Evolutionary conservation across 805 yeast species (phyloP).

Genomic region (Pachysolen tannophilus): DNA sequence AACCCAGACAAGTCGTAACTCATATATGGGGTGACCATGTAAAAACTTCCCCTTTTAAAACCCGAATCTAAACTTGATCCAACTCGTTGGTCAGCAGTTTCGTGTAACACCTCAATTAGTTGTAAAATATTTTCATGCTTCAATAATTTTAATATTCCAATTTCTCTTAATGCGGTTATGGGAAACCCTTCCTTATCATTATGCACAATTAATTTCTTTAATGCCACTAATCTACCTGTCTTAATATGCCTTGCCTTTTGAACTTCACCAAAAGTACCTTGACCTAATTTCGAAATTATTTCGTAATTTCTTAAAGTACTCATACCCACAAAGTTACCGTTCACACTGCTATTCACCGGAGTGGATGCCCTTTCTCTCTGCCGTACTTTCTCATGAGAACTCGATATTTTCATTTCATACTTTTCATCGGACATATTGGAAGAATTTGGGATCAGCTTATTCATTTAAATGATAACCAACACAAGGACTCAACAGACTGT

Average conservation of each 20-base stretch:
- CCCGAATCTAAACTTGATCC: conserved; percentile 16
- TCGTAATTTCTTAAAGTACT: conserved; percentile 22
- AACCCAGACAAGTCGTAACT: conserved; percentile 87
- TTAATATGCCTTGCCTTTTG: conserved; percentile 52
- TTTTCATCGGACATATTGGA: no score
- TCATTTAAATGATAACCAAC: no score
- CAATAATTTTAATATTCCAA: conserved; percentile 67
- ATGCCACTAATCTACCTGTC: conserved; percentile 65
- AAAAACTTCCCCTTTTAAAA: conserved; percentile 40
- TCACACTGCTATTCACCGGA: no score
- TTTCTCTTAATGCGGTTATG: conserved; percentile 90
- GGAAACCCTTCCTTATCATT: conserved; percentile 82
- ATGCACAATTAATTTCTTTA: conserved; percentile 77
- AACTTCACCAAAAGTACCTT: conserved; percentile 69
- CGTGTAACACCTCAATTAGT: conserved; percentile 71
- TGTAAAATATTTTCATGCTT: conserved; percentile 67
- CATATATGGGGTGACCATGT: conserved; percentile 91
- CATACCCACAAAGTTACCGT: no score
- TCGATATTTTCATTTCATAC: no score
- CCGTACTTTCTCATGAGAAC: no score
- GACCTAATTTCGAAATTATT: conserved; percentile 47
- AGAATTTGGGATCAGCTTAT: no score
- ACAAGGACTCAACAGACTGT: no score
- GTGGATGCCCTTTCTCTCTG: no score
- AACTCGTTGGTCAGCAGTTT: conserved; percentile 18